Base-by-base conservation (phyloP, 345 rosid genomes). In the Heritiera littoralis region DNA sequence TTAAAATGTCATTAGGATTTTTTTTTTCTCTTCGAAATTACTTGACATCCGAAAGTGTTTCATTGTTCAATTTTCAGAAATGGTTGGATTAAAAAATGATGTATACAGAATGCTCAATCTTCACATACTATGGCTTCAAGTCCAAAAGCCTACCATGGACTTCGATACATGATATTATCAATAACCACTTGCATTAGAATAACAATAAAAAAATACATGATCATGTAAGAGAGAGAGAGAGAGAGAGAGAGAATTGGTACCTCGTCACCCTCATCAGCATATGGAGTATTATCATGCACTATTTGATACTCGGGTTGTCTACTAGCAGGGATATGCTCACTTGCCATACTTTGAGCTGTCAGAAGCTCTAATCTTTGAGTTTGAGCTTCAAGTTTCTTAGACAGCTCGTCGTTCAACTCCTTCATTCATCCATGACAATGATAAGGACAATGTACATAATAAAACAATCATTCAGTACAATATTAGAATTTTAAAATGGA, bases 241-340 rank as follows among this genome's bases (percentile, higher is more conserved):
- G 38, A 35, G 38, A 35, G 38, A 35, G 38, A 35, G 38, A 35
- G 38, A 30, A 49, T 13, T 7, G 83, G 49, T 83, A 94, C 99
- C 99, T 96, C 99, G 68, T 96, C 99, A 56, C 99, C 99, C 86
- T 96, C 99, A 81, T 94, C 99, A 38, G 97, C 98, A 84, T 89
- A 94, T 43, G 92, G 83, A 86, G 86, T 51, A 78, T 81, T 85
- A 76, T 94, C 98, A 77, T 81, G 90, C 65, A 79, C 32, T 30
- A 79, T 48, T 59, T 30, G 88, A 71, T 90, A 67, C 80, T 92
- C 97, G 12, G 84, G 85, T 69, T 81, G 88, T 81, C 88, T 90
- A 79, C 85, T 90, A 79, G 86, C 80, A 9, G 89, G 85, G 74
- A 81, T 64, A 81, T 86, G 85, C 68, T 82, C 95, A 73, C 59